A percentile compares a stretch with the other conserved stretches of the same genome.
Conservation (phyloP, 441 rosid genomes). For the Pelargonium myrrhifolium region DNA sequence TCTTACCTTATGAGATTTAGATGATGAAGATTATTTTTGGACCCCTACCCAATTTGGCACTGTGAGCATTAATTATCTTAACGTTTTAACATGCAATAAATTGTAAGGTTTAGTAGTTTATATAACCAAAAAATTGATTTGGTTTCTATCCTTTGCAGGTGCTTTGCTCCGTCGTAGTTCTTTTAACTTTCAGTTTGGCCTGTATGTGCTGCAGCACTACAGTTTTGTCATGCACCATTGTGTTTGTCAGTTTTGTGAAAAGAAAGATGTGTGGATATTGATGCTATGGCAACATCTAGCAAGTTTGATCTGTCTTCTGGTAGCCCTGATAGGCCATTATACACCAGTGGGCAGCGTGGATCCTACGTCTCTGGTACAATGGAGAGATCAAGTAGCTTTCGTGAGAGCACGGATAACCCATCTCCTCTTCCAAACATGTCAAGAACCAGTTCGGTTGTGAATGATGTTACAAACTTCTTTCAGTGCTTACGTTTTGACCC, state of each 20-base stretch:
- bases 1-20: background rate
- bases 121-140: background rate
- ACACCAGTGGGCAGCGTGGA: conserved; percentile 65
- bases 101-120: background rate
- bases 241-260: conserved; percentile 41
- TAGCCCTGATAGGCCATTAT: conserved; percentile 73
- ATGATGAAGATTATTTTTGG: conserved; percentile 5
- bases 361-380: conserved; percentile 64
- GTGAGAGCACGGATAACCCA: conserved; percentile 69
- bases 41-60: conserved; percentile 1
- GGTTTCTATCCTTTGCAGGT: conserved; percentile 41
- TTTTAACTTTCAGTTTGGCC: conserved; percentile 34
- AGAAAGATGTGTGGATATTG: conserved; percentile 43
- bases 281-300: conserved; percentile 80
- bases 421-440: conserved; percentile 64
- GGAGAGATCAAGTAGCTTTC: conserved; percentile 88
- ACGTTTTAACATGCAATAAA: conserved; percentile 7
- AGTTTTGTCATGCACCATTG: conserved; percentile 66
- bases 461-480: conserved; percentile 67
- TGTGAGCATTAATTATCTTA: conserved; percentile 4
- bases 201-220: conserved; percentile 44
- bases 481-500: conserved; percentile 69
- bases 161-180: conserved; percentile 20
- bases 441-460: conserved; percentile 51
- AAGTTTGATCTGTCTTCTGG: conserved; percentile 80